Percentiles rank a stretch among this genome's conserved stretches.
Evolutionary conservation across 352 stramenopile genomes (phyloP).

Genomic region (Phytophthora hibernalis): DNA sequence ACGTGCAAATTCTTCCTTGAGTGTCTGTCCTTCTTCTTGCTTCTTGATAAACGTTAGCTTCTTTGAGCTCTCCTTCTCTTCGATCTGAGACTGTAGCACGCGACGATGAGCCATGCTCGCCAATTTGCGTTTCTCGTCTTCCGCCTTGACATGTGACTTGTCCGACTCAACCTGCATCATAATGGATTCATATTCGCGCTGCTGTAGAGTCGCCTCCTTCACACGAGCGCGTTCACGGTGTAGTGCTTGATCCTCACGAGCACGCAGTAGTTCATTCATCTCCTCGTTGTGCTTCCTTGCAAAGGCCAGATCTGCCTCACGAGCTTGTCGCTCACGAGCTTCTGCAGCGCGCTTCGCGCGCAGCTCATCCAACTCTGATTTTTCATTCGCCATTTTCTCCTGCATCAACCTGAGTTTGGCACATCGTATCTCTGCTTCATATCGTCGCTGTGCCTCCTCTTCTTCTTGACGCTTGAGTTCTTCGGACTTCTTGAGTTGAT

Average conservation of each 20-base stretch:
- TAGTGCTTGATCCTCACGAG: constrained; percentile 71
- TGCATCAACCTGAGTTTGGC: constrained; percentile 83
- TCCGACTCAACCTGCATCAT: constrained; percentile 84
- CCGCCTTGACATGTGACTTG: constrained; percentile 56
- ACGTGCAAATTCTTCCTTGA: constrained; percentile 77
- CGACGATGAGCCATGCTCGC: constrained; percentile 73
- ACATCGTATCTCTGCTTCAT: constrained; percentile 78
- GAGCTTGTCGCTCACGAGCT: constrained; percentile 86
- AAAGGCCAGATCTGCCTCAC: constrained; percentile 83
- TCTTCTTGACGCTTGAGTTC: constrained; percentile 70
- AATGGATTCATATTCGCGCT: constrained; percentile 91
- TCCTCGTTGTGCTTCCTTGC: constrained; percentile 89
- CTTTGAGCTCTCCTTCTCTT: constrained; percentile 81
- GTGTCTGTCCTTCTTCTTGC: constrained; percentile 70
- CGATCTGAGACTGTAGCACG: constrained; percentile 92
- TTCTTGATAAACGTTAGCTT: constrained; percentile 77
- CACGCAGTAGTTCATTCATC: constrained; percentile 74
- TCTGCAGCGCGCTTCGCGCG: constrained; percentile 91
- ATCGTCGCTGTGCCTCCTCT: constrained; percentile 65
- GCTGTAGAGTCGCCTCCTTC: constrained; percentile 83
- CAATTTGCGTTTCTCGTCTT: constrained; percentile 74
- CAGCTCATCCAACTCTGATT: constrained; percentile 92
- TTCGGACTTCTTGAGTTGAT: constrained; percentile 79
- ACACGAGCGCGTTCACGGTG: constrained; percentile 76
- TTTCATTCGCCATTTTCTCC: constrained; percentile 89